Evolutionary conservation across 495 filamentous ascomycete species (phyloP).

Genomic region (Penicillium malachiteum): DNA sequence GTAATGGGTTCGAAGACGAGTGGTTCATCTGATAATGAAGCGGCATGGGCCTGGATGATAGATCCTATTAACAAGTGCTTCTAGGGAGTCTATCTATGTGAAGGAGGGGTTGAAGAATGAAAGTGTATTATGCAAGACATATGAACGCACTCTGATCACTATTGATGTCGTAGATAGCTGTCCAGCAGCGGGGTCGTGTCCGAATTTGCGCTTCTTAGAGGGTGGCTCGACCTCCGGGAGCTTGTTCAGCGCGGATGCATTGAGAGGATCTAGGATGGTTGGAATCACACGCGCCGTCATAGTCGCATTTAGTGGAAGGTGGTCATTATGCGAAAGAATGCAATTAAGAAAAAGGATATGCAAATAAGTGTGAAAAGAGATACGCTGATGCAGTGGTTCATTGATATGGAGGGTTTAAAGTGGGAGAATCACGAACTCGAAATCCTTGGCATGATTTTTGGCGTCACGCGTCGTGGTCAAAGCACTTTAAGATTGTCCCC

Average conservation of each 20-base stretch:
- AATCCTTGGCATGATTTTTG: constrained; percentile 17
- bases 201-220: constrained; percentile 38
- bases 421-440: constrained; percentile 12
- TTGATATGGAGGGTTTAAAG: constrained; percentile 5
- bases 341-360: neutral
- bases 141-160: constrained; percentile 31
- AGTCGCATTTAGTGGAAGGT: constrained; percentile 23
- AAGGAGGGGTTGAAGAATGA: too few relatives aligned
- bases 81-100: too few relatives aligned
- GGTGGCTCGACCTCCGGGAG: constrained; percentile 28
- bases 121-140: too few relatives aligned
- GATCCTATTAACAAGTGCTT: constrained; percentile 3
- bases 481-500: constrained; percentile 11
- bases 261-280: constrained; percentile 37
- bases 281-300: constrained; percentile 39
- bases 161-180: constrained; percentile 30
- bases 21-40: constrained; percentile 55
- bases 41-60: constrained; percentile 53
- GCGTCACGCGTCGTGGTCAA: constrained; percentile 37
- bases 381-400: constrained; percentile 18
- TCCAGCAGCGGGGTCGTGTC: constrained; percentile 17
- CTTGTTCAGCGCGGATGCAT: constrained; percentile 32
- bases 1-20: constrained; percentile 60
- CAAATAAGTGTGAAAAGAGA: constrained; percentile 1
- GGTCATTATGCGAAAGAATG: constrained; percentile 16